phyloP scores from a whole-genome alignment of 129 eudicot genomes.

The Helichrysum umbraculigerum region DNA sequence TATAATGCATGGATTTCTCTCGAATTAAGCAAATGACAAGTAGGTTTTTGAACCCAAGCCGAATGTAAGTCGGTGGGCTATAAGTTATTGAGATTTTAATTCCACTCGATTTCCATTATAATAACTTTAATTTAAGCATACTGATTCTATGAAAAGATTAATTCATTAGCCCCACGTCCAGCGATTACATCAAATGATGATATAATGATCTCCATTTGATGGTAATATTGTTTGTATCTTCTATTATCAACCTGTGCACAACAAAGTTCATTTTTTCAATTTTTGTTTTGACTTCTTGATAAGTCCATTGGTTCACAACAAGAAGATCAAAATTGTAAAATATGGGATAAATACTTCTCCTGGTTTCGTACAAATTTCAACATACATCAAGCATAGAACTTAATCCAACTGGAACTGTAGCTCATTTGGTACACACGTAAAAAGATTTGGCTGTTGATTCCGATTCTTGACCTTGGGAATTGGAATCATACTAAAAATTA shows the following conservation, averaged over 20 bases:
- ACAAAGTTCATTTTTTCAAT: not conserved
- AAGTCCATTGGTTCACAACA: not conserved
- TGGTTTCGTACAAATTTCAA: not conserved
- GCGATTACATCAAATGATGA: constrained; percentile 47
- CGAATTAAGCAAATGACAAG: too few relatives aligned
- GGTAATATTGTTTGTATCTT: constrained; percentile 48
- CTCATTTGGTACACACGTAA: not conserved
- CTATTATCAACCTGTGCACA: constrained; percentile 49
- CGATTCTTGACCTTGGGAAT: constrained; percentile 6
- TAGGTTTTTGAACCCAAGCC: too few relatives aligned
- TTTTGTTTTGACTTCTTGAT: not conserved
- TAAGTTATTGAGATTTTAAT: too few relatives aligned
- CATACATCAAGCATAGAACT: not conserved
- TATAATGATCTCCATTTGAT: constrained; percentile 48
- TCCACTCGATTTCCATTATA: too few relatives aligned
- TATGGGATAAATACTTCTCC: constrained; percentile 12
- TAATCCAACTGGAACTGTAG: not conserved
- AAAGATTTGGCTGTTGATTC: not conserved
- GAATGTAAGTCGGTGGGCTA: too few relatives aligned
- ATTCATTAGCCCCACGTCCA: constrained; percentile 49
- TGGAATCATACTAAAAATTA: not conserved
- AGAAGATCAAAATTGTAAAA: constrained; percentile 6
- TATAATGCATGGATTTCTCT: too few relatives aligned
- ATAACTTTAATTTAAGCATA: too few relatives aligned
- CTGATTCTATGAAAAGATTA: too few relatives aligned